Evolutionary conservation across 768 basidiomycete genomes (phyloP), one percentile per base, ranked within the genome.

Genomic region (Phaffia tasmanica): DNA sequence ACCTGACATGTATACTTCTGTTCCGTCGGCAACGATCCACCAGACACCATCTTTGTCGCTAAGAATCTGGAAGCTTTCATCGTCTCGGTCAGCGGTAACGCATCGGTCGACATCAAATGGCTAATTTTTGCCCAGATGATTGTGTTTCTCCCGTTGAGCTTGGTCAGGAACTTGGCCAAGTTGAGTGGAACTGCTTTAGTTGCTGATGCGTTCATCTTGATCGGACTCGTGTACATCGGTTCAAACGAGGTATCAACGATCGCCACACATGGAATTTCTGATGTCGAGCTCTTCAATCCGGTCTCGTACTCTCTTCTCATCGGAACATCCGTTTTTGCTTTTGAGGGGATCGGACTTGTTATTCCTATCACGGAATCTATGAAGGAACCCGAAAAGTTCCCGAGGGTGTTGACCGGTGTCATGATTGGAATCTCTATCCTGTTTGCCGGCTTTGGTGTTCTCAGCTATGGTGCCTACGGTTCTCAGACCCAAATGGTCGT

Each of bases 321-420:
- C 65, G 95, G 91, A 9, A 97, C 95, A 27, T 94, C 95, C 3
- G 94, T 97, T 35, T 98, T 98, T 77, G 90, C 95, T 0, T 99
- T 98, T 72, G 94, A 99, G 77, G 94, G 94, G 11, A 90, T 99
- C 71, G 95, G 94, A 57, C 79, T 98, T 77, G 86, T 99, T 70
- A 89, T 99, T 69, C 95, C 95, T 23, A 95, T 99, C 72, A 90
- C 89, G 16, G 93, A 99, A 74, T 85, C 93, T 6, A 99, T 99
- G 95, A 82, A 54, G 32, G 91, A 97, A 74, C 95, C 94, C 1
- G 85, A 83, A 72, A 92, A 90, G 77, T 95, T 98, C 82, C 92
- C 94, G 5, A 79, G 76, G 57, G 89, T 86, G 3, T 77, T 99
- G 57, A 88, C 88, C 11, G 87, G 86, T 15, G 93, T 97, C 65